Percentiles rank a stretch among this genome's conserved stretches.
These are phyloP conservation scores for Beauveria varroae DNA, from an alignment of 2,329 filamentous ascomycete genomes.

Conservation along the genomic window DNA sequence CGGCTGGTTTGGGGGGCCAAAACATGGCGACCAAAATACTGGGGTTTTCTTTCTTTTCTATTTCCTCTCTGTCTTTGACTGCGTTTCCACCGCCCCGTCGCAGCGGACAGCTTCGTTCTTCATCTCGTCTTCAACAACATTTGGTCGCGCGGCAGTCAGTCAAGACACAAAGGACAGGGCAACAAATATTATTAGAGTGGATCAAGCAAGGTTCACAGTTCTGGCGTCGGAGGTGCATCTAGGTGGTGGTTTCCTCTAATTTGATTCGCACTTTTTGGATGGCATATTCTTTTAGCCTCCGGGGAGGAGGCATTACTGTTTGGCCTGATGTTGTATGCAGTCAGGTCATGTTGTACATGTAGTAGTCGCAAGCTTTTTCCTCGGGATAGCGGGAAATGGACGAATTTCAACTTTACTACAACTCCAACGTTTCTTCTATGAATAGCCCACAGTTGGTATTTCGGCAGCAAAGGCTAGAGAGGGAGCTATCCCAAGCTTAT, in stretches of 20 bases:
- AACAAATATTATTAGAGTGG: neutral
- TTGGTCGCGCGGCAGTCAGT: neutral
- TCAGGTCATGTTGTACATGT: too few relatives aligned
- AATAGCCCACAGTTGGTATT: too few relatives aligned
- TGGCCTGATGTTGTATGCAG: too few relatives aligned
- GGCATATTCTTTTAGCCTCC: too few relatives aligned
- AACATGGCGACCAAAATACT: neutral
- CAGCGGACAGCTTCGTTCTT: neutral
- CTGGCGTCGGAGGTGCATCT: conserved; percentile 1
- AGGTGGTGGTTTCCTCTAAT: neutral
- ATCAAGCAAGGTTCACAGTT: neutral
- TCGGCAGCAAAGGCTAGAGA: too few relatives aligned
- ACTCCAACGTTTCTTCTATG: too few relatives aligned
- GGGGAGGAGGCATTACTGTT: too few relatives aligned
- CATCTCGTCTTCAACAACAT: conserved; percentile 1
- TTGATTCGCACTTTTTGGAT: too few relatives aligned
- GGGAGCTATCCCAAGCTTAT: too few relatives aligned
- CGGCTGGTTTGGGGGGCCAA: neutral
- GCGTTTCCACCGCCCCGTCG: neutral
- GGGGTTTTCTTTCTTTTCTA: neutral
- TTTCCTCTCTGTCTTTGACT: neutral
- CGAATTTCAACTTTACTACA: too few relatives aligned
- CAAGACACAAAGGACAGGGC: neutral
- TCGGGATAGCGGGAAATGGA: too few relatives aligned
- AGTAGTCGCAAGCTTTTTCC: too few relatives aligned